Percentiles rank a stretch among this genome's conserved stretches.
phyloP scores from a whole-genome alignment of 192 early-diverging fungal species.

The Podila epigama region DNA sequence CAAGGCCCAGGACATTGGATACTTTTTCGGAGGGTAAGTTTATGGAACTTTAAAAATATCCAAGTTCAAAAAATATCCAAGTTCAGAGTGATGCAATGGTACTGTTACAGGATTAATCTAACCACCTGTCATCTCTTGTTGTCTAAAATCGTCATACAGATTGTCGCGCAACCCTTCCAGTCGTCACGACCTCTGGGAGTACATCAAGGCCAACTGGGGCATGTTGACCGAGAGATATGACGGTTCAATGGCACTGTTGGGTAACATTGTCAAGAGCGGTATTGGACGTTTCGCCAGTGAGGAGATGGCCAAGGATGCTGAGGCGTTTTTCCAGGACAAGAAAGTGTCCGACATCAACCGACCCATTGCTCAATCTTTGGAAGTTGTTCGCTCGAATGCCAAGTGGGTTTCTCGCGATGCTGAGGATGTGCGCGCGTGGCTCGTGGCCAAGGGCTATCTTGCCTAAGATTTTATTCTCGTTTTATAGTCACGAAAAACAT shows the following conservation, averaged over 20 bases:
- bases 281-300: conserved; percentile 55
- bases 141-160: conserved; percentile 40
- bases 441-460: conserved; percentile 41
- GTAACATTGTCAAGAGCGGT: conserved; percentile 51
- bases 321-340: conserved; percentile 68
- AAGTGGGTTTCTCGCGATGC: conserved; percentile 63
- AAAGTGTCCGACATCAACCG: conserved; percentile 68
- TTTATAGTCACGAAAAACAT: neutral
- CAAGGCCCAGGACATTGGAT: conserved; percentile 75
- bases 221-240: conserved; percentile 63
- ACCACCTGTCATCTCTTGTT: neutral
- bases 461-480: neutral
- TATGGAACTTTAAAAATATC: too few species aligned
- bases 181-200: conserved; percentile 72
- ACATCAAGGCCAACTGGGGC: conserved; percentile 69
- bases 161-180: conserved; percentile 61
- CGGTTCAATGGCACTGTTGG: conserved; percentile 55
- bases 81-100: neutral
- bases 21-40: conserved; percentile 54
- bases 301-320: conserved; percentile 70
- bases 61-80: too few species aligned
- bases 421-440: conserved; percentile 63
- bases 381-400: conserved; percentile 68
- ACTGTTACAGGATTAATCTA: too few species aligned
- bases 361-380: conserved; percentile 76